Base-by-base conservation (phyloP, 768 basidiomycete species). In the Nevesoporus exiguus region DNA sequence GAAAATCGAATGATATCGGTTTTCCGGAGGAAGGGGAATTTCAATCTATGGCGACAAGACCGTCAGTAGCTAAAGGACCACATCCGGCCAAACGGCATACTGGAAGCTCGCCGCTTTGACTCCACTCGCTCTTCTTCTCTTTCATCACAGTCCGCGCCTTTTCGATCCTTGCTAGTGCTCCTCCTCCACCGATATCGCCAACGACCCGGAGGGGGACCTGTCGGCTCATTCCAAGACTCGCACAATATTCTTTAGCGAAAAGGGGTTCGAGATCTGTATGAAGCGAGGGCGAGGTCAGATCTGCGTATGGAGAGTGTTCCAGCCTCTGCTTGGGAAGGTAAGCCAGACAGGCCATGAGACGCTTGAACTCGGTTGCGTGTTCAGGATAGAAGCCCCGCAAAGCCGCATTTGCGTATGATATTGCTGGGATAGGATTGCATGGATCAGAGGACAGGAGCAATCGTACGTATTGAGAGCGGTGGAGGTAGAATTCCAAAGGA, bases 1-100 rank as follows among this genome's bases (percentile, higher is more conserved):
- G 69, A 99, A 98, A 53, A 98, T 88, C 1, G 95, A 97, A 70
- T 99, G 97, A 71, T 95, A 98, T 27, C 93, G 80, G 64, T 95
- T 88, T 59, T 90, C 85, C 2, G 90, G 77, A 1, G 89, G 82
- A 11, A 98, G 68, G 1, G 91, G 91, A 58, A 98, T 91, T 74
- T 98, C 96, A 62, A 99, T 94, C 96, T 98, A 60, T 1, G 51
- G 22, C 55, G 42, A 48, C 39, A 36, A 42, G 31, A 15, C 8
- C 17, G 21, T 60, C 37, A 64, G 43, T 27, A 7, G 13, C 15
- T 31, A 36, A 29, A 46, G 14, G 29, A n/a, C 17, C 27, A 33
- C 17, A 15, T 58, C 29, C 27, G 39, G 33, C 47, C 8, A 55
- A 41, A 43, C 19, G 24, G 27, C 64, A 7, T 27, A 98, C 95